phyloP scores from a whole-genome alignment of 257 asterid genomes.

The Solanum neorickii region DNA sequence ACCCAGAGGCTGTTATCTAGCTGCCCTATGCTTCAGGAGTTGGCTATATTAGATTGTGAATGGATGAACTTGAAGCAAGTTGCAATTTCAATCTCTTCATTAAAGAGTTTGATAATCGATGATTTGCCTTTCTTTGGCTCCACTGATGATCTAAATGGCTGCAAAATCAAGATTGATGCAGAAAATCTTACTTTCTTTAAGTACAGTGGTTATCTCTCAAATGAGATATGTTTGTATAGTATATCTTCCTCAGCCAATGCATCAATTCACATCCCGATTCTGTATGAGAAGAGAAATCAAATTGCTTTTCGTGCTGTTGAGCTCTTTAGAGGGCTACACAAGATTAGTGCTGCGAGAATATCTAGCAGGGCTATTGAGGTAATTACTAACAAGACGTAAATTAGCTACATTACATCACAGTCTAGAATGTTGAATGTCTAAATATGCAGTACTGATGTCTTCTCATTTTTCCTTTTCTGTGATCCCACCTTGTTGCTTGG shows the following conservation, averaged over 20 bases:
- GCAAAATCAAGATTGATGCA: conserved; percentile 35
- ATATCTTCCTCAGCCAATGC: conserved; percentile 19
- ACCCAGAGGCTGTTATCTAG: conserved; percentile 35
- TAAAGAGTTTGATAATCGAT: conserved; percentile 37
- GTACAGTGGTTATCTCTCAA: conserved; percentile 36
- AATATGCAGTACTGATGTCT: background rate
- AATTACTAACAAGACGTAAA: background rate
- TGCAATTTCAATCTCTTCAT: conserved; percentile 28
- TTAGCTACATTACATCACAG: background rate
- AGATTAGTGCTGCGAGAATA: conserved; percentile 20
- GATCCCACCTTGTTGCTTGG: background rate
- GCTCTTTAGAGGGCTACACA: conserved; percentile 21
- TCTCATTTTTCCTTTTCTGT: background rate
- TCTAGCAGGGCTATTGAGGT: conserved; percentile 33
- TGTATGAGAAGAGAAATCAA: conserved; percentile 4
- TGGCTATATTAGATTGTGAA: conserved; percentile 42
- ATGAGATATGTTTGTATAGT: conserved; percentile 19
- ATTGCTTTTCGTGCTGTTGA: conserved; percentile 23
- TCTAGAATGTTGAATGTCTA: background rate
- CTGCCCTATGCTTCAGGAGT: conserved; percentile 35
- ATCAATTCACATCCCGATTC: conserved; percentile 21
- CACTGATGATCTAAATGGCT: conserved; percentile 23
- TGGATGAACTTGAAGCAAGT: conserved; percentile 29
- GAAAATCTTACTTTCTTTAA: conserved; percentile 18
- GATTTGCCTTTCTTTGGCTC: conserved; percentile 34